Base-by-base conservation (phyloP, 129 eudicot genomes). In the Pseudognaphalium luteoalbum region DNA sequence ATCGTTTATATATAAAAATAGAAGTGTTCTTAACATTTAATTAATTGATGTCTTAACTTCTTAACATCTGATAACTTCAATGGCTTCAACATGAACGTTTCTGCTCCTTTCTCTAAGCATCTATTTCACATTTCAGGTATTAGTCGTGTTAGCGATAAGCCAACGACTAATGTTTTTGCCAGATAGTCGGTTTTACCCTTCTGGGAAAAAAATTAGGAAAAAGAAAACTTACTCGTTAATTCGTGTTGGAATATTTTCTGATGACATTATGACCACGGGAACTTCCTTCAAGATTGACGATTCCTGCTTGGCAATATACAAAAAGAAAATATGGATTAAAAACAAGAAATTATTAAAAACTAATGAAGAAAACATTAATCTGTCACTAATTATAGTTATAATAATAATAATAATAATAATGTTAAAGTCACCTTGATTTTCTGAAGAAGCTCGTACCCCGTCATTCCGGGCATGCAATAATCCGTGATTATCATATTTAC, bases 381-480 rank as follows among this genome's bases (percentile, higher is more conserved):
- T n/a, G n/a, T n/a, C n/a, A n/a, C n/a, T n/a, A n/a, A n/a, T n/a
- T n/a, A n/a, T n/a, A n/a, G n/a, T n/a, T n/a, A n/a, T n/a, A n/a
- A n/a, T n/a, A n/a, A n/a, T n/a, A n/a, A n/a, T n/a, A n/a, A n/a
- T n/a, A n/a, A n/a, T n/a, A n/a, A n/a, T n/a, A n/a, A n/a, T n/a
- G 28, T 25, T 34, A 50, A 35, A 29, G 4, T 65, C 7, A 91
- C 97, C 96, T 92, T 92, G 41, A 92, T 82, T 72, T 86, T 92
- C 85, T 92, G 92, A 25, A 92, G 96, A 12, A 92, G 81, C 66
- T 92, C 96, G 44, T 87, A 92, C 17, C 98, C 96, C 0, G 94
- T 88, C 96, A 92, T 92, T 66, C 88, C 97, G 2, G 96, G 96
- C 96, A 90, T 90, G 82, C 93, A 90, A 50, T 90, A 90, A 76